Evolutionary conservation across 2,329 filamentous ascomycete genomes (phyloP).

Genomic region (Gaeumannomyces tritici): DNA sequence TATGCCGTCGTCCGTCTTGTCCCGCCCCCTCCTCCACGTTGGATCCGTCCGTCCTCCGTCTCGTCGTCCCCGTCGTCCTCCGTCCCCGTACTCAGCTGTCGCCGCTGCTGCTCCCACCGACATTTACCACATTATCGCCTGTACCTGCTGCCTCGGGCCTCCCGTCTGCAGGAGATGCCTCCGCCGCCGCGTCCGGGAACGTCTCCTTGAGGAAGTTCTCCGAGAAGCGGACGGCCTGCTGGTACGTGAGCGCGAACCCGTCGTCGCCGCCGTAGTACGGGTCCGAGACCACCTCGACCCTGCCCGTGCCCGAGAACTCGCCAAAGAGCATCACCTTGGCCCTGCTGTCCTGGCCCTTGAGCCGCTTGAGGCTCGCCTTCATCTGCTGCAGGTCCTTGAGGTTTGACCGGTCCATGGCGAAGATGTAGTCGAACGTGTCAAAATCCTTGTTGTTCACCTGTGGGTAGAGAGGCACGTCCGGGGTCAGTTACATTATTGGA

Average conservation of each 20-base stretch:
- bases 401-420: conserved; percentile 89
- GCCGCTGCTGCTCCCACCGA: neutral
- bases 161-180: neutral
- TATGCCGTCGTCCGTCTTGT: neutral
- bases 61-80: too few relatives aligned
- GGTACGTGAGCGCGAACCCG: conserved; percentile 78
- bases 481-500: neutral
- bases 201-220: conserved; percentile 62
- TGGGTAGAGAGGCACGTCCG: neutral
- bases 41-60: neutral
- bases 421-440: conserved; percentile 78
- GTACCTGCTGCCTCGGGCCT: neutral
- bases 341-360: conserved; percentile 46
- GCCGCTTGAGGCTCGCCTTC: conserved; percentile 29
- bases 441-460: conserved; percentile 48
- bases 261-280: conserved; percentile 85
- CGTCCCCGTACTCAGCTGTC: neutral
- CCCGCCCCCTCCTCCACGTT: too few relatives aligned
- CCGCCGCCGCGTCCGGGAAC: conserved; percentile 26
- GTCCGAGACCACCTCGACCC: conserved; percentile 67
- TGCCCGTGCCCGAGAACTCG: conserved; percentile 59
- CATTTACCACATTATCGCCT: too few relatives aligned
- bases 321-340: conserved; percentile 76
- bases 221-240: conserved; percentile 71
- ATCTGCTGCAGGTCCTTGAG: conserved; percentile 58